Base-by-base conservation (phyloP, 345 rosid species). In the Luvunga scandens region DNA sequence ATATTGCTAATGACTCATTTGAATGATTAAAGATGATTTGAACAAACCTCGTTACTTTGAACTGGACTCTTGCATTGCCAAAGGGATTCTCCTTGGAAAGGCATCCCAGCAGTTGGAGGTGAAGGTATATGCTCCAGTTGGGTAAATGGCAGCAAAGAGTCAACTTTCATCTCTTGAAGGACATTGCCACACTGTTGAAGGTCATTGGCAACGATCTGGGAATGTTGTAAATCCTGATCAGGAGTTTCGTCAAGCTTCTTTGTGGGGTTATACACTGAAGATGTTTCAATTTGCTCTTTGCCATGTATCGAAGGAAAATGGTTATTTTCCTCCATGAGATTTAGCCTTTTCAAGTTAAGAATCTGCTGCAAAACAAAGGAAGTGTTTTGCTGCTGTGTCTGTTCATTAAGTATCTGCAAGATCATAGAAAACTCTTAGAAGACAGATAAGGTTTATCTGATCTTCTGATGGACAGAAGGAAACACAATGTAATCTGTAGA, bases 21-120 rank as follows among this genome's bases (percentile, higher is more conserved):
- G 60, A 71, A 80, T 76, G 68, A 69, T 13, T 28, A 25, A 19
- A 12, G 42, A 60, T 56, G 33, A 66, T 61, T 31, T 30, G 78
- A 53, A 68, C 83, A 73, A 76, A 86, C 86, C 93, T 86, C 88
- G 78, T 80, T 84, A 78, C 77, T 82, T 68, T 74, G 85, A 77
- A 56, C 75, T 36, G 93, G 89, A 72, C 90, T 90, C 84, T 81
- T 92, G 80, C 87, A 82, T 76, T 91, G 95, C 94, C 94, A 92
- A 77, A 88, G 85, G 34, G 94, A 84, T 73, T 89, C 90, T 78
- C 90, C 90, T 6, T 76, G 75, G 73, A 84, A 71, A 64, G 79
- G 77, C 66, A 82, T 85, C 70, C 86, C 85, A 70, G 82, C 84
- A 66, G 80, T 80, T 59, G 89, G 85, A 74, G 91, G 77, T 2